A percentile compares a stretch with the other conserved stretches of the same genome.
These are phyloP conservation scores for Aegilops speltoides DNA, from an alignment of 176 grass and related monocot species.

Conservation along the genomic window DNA sequence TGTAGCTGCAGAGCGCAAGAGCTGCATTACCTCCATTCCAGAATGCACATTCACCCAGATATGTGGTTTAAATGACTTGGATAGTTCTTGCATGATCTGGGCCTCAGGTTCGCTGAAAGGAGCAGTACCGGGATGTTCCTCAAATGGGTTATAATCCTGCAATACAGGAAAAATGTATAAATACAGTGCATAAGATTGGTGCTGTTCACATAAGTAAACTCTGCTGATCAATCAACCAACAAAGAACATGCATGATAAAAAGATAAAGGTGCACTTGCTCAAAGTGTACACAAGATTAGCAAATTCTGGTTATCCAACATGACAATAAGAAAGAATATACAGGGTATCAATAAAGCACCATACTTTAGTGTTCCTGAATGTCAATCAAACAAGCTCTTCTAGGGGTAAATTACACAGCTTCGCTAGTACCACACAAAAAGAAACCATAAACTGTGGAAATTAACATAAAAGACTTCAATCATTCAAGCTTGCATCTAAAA, in stretches of 20 bases:
- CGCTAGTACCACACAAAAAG: neutral
- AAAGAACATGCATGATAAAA: slow-evolving; percentile 15
- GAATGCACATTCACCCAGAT: slow-evolving; percentile 98
- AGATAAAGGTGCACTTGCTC: neutral
- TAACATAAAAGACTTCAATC: neutral
- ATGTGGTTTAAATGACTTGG: slow-evolving; percentile 92
- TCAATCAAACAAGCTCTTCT: neutral
- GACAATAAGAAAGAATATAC: slow-evolving; percentile 1
- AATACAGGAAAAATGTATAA: slow-evolving; percentile 31
- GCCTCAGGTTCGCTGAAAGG: slow-evolving; percentile 96
- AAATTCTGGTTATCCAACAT: neutral
- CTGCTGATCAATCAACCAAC: neutral
- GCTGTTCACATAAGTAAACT: neutral
- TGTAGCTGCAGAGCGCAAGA: slow-evolving; percentile 10
- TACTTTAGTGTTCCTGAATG: neutral
- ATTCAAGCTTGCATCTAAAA: slow-evolving; percentile 19
- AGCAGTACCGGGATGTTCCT: slow-evolving; percentile 80
- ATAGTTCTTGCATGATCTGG: slow-evolving; percentile 85
- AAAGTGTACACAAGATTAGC: neutral
- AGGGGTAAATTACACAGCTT: slow-evolving; percentile 18
- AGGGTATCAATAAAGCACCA: neutral
- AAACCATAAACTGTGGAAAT: neutral
- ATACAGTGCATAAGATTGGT: neutral
- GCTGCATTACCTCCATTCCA: slow-evolving; percentile 86
- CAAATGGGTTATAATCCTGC: slow-evolving; percentile 94